Evolutionary conservation across 2,329 filamentous ascomycete genomes (phyloP).

Genomic region (Trichoderma sp.): DNA sequence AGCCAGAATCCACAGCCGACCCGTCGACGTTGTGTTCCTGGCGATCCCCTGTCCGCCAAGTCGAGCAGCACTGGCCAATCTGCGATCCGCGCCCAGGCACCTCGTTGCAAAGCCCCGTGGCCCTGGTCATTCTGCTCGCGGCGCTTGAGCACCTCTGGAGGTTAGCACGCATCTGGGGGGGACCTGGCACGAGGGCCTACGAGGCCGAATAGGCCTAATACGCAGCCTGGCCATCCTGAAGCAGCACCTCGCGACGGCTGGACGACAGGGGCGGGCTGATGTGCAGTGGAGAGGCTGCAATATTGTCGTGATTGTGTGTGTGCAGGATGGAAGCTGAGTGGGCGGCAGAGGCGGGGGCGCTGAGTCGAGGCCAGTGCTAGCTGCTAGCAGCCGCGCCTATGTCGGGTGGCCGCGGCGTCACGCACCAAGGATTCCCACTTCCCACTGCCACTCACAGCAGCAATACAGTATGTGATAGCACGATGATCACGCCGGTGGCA

Average conservation of each 20-base stretch:
- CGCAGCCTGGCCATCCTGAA: background rate
- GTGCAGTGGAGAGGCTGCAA: constrained; percentile 24
- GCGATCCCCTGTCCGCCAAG: constrained; percentile 15
- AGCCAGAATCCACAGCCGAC: background rate
- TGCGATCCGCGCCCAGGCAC: constrained; percentile 1
- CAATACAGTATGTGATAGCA: background rate
- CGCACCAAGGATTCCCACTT: background rate
- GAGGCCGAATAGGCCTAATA: background rate
- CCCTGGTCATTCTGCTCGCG: background rate
- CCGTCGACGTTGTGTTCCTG: constrained; percentile 25
- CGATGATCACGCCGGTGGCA: background rate
- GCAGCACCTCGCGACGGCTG: background rate
- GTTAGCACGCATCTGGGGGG: constrained; percentile 13
- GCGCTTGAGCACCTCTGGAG: background rate
- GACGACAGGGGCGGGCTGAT: constrained; percentile 10
- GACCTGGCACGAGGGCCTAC: background rate
- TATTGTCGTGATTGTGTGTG: constrained; percentile 14
- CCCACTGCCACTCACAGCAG: background rate
- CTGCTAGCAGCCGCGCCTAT: constrained; percentile 1
- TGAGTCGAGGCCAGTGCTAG: background rate
- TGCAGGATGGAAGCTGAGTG: background rate
- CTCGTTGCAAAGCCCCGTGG: background rate
- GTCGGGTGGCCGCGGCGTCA: background rate
- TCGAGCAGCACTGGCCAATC: constrained; percentile 11
- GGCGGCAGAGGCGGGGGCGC: background rate